phyloP scores from a whole-genome alignment of 495 filamentous ascomycete genomes.

The Usnea hakonensis region DNA sequence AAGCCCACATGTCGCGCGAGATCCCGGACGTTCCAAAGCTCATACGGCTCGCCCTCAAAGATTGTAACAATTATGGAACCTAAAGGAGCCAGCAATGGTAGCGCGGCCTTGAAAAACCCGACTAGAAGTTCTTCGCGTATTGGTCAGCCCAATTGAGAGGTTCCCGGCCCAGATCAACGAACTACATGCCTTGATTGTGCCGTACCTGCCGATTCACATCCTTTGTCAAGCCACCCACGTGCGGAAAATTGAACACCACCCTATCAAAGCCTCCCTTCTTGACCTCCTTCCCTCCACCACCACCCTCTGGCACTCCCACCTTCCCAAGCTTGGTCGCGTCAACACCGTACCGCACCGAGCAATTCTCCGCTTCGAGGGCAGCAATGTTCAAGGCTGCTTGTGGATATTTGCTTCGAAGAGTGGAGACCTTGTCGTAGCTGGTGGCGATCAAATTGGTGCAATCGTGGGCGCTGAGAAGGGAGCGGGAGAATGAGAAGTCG shows the following conservation, averaged over 20 bases:
- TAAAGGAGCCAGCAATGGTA: conserved; percentile 41
- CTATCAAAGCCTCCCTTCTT: conserved; percentile 53
- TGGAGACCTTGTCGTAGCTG: conserved; percentile 49
- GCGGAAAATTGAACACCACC: conserved; percentile 93
- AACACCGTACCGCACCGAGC: conserved; percentile 57
- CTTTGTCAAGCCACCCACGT: conserved; percentile 81
- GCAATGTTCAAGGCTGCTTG: conserved; percentile 55
- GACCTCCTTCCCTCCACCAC: conserved; percentile 35
- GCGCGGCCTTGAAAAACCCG: conserved; percentile 62
- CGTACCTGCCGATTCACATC: conserved; percentile 94
- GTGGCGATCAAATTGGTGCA: conserved; percentile 60
- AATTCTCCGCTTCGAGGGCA: conserved; percentile 38
- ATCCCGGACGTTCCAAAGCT: conserved; percentile 87
- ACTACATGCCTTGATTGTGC: conserved; percentile 57
- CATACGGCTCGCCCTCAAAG: conserved; percentile 90
- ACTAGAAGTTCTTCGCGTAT: conserved; percentile 59
- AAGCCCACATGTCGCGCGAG: conserved; percentile 73
- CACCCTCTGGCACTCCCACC: conserved; percentile 26
- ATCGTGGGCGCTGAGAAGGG: conserved; percentile 61
- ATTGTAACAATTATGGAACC: conserved; percentile 77
- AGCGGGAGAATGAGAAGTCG: conserved; percentile 83
- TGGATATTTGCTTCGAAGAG: conserved; percentile 65
- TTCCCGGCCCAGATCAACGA: neutral
- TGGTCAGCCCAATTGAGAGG: neutral
- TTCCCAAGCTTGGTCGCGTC: conserved; percentile 66